Base-by-base conservation (phyloP, 768 basidiomycete genomes). In the Boletellus ananiceps region DNA sequence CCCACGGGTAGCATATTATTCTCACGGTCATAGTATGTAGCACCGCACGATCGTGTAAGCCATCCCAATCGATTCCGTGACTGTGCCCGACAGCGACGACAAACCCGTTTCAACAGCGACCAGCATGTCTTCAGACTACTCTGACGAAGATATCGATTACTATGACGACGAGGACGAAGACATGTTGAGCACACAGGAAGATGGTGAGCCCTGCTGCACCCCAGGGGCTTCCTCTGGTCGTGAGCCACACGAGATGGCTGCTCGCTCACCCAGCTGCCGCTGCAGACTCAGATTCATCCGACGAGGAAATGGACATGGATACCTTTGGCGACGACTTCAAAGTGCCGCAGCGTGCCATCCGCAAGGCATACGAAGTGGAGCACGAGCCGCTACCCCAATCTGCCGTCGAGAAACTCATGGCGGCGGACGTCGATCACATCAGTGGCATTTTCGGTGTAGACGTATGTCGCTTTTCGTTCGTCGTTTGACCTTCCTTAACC, bases 381-480 rank as follows among this genome's bases (percentile, higher is more conserved):
- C 88, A 83, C 64, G 82, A 87, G 49, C 78, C 85, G 12, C 79
- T 94, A 44, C 80, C 78, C 47, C 82, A 89, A 61, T 58, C 69
- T 5, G 81, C 83, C 19, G 82, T 99, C 45, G 84, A 88, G 74
- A 80, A 77, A 55, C 79, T 83, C 57, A 92, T 96, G 81, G 72
- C 75, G 51, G 66, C 72, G 46, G 90, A 94, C 60, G 74, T 93
- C 38, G 88, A 89, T n/a, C 83, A 93, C 67, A 88, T 97, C 52
- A 80, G 83, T 58, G 83, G 84, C 18, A 86, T 98, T 56, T 83
- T 94, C 29, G 90, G 91, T 23, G 84, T 94, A 43, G 87, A 95
- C 52, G 93, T 94, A 63, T 67, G 92, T 80, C 8, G 31, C 44
- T 46, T 35, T 33, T 43, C 39, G 35, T 46, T 38, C 33, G 44